Evolutionary conservation across 805 yeast species (phyloP).

Genomic region (Huiozyma naganishii): DNA sequence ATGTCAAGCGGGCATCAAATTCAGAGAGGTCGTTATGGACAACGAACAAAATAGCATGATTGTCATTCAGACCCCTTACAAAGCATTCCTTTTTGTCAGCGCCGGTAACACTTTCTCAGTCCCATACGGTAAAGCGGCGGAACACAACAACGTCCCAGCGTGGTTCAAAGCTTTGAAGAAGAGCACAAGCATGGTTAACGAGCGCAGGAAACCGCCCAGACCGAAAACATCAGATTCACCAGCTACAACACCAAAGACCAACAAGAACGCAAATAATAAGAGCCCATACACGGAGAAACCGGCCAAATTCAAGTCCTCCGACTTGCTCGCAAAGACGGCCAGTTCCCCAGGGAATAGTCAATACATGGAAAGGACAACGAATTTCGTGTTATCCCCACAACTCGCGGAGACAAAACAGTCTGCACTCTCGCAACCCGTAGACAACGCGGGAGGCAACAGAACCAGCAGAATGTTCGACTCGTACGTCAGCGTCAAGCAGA

Average conservation of each 20-base stretch:
- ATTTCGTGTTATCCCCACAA: background rate
- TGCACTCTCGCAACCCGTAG: slow-evolving; percentile 1
- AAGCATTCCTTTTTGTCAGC: slow-evolving; percentile 34
- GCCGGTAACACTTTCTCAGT: slow-evolving; percentile 29
- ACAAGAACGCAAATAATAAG: background rate
- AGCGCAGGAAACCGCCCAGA: slow-evolving; percentile 2
- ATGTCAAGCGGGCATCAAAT: slow-evolving; percentile 39
- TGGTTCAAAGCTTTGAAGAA: slow-evolving; percentile 51
- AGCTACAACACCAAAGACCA: background rate
- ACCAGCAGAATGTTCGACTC: slow-evolving; percentile 27
- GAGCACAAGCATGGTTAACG: slow-evolving; percentile 26
- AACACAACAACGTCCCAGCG: slow-evolving; percentile 10
- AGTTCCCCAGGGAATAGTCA: slow-evolving; percentile 21
- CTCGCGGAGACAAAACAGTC: slow-evolving; percentile 6
- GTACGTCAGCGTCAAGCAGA: slow-evolving; percentile 19
- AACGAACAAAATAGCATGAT: slow-evolving; percentile 29
- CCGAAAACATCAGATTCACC: background rate
- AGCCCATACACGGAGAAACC: slow-evolving; percentile 14
- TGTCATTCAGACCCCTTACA: slow-evolving; percentile 45
- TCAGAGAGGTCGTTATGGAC: slow-evolving; percentile 50
- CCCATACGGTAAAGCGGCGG: slow-evolving; percentile 40
- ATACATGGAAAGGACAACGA: background rate
- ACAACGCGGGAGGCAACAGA: slow-evolving; percentile 1
- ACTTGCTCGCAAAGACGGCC: background rate
- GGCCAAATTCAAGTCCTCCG: background rate